phyloP scores from a whole-genome alignment of 2,329 filamentous ascomycete genomes.

The Aspergillus sp. region DNA sequence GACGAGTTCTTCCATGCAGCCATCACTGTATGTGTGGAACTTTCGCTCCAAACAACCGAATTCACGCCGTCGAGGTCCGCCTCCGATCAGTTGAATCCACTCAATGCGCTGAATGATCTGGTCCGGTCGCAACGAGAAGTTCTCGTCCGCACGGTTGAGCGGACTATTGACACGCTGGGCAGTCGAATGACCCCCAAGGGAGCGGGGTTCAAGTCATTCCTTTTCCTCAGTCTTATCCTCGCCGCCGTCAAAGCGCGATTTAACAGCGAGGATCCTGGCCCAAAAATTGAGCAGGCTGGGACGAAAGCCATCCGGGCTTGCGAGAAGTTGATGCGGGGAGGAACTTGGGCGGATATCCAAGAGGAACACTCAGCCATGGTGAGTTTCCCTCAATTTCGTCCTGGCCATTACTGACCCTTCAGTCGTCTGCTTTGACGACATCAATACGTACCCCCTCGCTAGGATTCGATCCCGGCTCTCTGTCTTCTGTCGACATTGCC shows the following conservation, averaged over 20 bases:
- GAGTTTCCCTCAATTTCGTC: neutral
- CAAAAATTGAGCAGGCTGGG: conserved; percentile 22
- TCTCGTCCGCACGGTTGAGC: conserved; percentile 28
- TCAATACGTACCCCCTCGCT: conserved; percentile 12
- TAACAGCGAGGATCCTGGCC: conserved; percentile 26
- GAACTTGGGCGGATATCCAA: conserved; percentile 20
- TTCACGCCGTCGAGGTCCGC: conserved; percentile 9
- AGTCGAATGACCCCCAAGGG: conserved; percentile 24
- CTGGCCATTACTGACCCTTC: too few relatives aligned
- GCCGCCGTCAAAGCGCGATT: conserved; percentile 32
- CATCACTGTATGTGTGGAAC: conserved; percentile 31
- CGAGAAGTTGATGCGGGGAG: conserved; percentile 21
- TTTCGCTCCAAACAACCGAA: conserved; percentile 29
- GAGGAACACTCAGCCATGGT: conserved; percentile 19
- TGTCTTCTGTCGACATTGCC: conserved; percentile 19
- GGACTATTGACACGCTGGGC: conserved; percentile 26
- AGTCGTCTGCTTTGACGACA: conserved; percentile 2
- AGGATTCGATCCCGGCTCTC: conserved; percentile 22
- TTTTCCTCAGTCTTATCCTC: conserved; percentile 28
- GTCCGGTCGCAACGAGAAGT: conserved; percentile 30
- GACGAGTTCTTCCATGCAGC: conserved; percentile 34
- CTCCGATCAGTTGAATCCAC: conserved; percentile 9
- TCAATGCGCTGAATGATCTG: conserved; percentile 25
- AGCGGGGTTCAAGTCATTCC: conserved; percentile 28
- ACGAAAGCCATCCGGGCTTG: conserved; percentile 21